Evolutionary conservation across 1,284 basidiomycete species (phyloP).

Genomic region (Sanghuangporus sanghuang): DNA sequence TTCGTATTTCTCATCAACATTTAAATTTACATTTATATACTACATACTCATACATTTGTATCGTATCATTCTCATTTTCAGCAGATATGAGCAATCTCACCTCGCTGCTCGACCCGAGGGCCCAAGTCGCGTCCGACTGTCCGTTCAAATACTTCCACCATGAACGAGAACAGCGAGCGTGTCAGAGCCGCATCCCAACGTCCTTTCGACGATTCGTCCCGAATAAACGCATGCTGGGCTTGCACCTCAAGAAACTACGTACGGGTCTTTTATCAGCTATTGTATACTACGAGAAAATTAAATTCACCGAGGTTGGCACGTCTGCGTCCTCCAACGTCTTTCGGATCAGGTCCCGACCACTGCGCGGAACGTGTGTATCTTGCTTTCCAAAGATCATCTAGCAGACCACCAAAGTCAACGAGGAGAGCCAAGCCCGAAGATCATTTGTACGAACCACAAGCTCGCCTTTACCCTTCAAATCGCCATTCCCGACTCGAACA

Average conservation of each 20-base stretch:
- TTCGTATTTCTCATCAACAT: background rate
- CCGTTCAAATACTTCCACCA: constrained; percentile 92
- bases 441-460: constrained; percentile 54
- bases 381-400: constrained; percentile 94
- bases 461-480: constrained; percentile 74
- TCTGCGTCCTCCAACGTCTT: constrained; percentile 75
- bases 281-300: background rate
- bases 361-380: constrained; percentile 69
- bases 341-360: constrained; percentile 79
- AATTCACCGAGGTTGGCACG: constrained; percentile 59
- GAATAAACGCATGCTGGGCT: constrained; percentile 91
- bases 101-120: constrained; percentile 40
- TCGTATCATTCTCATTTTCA: background rate
- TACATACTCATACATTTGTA: too few species aligned
- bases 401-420: background rate
- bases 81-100: constrained; percentile 75
- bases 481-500: constrained; percentile 63
- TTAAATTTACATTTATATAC: constrained; percentile 9
- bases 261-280: background rate
- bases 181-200: constrained; percentile 92
- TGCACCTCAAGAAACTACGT: constrained; percentile 85
- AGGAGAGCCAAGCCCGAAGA: background rate
- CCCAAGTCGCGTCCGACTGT: constrained; percentile 82
- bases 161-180: constrained; percentile 72
- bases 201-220: constrained; percentile 86